Conservation (phyloP, 352 stramenopile species). For the Phytophthora aleatoria region DNA sequence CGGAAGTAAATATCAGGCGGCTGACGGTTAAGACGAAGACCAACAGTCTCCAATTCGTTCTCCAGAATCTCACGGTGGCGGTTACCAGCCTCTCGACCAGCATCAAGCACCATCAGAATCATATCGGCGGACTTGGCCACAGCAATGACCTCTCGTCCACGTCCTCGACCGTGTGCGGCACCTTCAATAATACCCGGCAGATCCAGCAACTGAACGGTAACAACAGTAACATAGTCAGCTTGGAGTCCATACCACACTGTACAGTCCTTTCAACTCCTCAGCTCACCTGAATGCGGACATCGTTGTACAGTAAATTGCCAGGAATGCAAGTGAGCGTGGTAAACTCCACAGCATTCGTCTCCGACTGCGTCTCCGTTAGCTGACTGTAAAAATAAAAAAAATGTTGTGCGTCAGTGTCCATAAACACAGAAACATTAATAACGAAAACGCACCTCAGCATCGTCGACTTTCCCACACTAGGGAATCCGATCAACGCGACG, state of each 20-base stretch:
- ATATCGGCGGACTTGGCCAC: slow-evolving; percentile 98
- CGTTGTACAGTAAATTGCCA: slow-evolving; percentile 96
- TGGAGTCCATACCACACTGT: background rate
- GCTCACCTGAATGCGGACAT: slow-evolving; percentile 94
- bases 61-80: slow-evolving; percentile 97
- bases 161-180: slow-evolving; percentile 96
- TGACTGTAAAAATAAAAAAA: slow-evolving; percentile 53
- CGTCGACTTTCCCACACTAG: slow-evolving; percentile 89
- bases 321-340: slow-evolving; percentile 99
- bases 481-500: slow-evolving; percentile 97
- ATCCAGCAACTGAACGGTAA: slow-evolving; percentile 92
- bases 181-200: slow-evolving; percentile 99
- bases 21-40: slow-evolving; percentile 96
- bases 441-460: slow-evolving; percentile 64
- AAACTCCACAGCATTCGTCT: slow-evolving; percentile 98
- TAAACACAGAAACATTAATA: background rate
- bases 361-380: slow-evolving; percentile 96
- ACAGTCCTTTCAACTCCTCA: slow-evolving; percentile 14
- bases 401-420: slow-evolving; percentile 1
- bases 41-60: slow-evolving; percentile 98
- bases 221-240: slow-evolving; percentile 2
- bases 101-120: slow-evolving; percentile 99
- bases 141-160: slow-evolving; percentile 98
- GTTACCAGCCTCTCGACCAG: slow-evolving; percentile 98
- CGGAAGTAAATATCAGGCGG: slow-evolving; percentile 97